These are phyloP conservation scores for Parmelia sp. DNA, from an alignment of 495 filamentous ascomycete genomes.

Conservation along the genomic window DNA sequence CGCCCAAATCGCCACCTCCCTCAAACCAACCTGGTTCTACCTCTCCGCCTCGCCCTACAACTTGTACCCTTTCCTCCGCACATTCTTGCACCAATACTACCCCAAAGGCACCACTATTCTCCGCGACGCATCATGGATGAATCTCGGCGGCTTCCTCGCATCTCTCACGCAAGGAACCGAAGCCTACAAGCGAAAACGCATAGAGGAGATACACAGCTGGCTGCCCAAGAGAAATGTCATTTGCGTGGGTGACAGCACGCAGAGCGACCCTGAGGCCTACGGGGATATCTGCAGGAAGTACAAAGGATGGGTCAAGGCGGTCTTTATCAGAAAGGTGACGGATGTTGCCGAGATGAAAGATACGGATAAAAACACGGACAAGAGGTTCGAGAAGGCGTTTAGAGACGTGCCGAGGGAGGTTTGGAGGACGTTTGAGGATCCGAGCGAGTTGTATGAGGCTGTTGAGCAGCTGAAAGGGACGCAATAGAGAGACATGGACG, in stretches of 20 bases:
- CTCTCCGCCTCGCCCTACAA: constrained; percentile 93
- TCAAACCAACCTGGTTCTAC: constrained; percentile 79
- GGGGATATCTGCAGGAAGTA: constrained; percentile 56
- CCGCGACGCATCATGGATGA: constrained; percentile 83
- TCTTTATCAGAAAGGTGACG: constrained; percentile 76
- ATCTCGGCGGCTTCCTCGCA: constrained; percentile 67
- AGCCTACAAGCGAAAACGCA: constrained; percentile 78
- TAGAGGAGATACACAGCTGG: constrained; percentile 67
- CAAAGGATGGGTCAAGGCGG: constrained; percentile 68
- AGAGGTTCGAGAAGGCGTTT: constrained; percentile 80
- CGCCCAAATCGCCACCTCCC: constrained; percentile 48
- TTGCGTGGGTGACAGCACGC: constrained; percentile 83
- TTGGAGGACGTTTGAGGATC: constrained; percentile 76
- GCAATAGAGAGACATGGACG: background rate
- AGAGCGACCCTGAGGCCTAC: constrained; percentile 87
- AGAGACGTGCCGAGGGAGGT: constrained; percentile 58
- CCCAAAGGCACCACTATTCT: constrained; percentile 74
- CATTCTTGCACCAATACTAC: constrained; percentile 61
- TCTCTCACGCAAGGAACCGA: constrained; percentile 75
- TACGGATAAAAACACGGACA: constrained; percentile 61
- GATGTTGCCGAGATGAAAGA: constrained; percentile 66
- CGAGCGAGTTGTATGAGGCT: constrained; percentile 53
- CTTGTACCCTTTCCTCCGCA: constrained; percentile 78
- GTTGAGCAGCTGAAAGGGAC: constrained; percentile 39
- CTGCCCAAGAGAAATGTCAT: constrained; percentile 74